phyloP scores from a whole-genome alignment of 2,329 filamentous ascomycete species.

The Apiospora sp. region DNA sequence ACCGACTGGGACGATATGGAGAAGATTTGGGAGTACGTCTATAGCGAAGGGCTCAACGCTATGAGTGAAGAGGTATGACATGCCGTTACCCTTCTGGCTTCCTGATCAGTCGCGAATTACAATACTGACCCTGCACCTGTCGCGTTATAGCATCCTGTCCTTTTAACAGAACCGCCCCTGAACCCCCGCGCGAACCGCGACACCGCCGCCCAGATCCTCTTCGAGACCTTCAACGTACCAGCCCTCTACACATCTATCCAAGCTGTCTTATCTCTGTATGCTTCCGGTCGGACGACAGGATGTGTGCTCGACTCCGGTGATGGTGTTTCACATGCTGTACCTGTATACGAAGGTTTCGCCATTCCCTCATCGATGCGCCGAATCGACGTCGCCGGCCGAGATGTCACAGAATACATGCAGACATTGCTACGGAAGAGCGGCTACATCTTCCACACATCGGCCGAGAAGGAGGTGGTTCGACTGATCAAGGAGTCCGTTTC shows the following conservation, averaged over 20 bases:
- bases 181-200: constrained; percentile 97
- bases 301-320: constrained; percentile 96
- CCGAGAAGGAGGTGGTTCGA: constrained; percentile 98
- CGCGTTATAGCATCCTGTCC: constrained; percentile 80
- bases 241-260: constrained; percentile 97
- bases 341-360: constrained; percentile 97
- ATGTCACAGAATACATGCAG: constrained; percentile 96
- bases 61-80: constrained; percentile 87
- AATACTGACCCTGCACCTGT: not conserved
- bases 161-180: constrained; percentile 93
- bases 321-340: constrained; percentile 95
- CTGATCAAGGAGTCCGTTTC: constrained; percentile 95
- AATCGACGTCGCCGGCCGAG: constrained; percentile 94
- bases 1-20: constrained; percentile 99
- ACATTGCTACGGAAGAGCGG: constrained; percentile 89
- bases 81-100: constrained; percentile 19
- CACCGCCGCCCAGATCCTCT: constrained; percentile 94
- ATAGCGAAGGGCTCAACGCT: constrained; percentile 94
- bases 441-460: constrained; percentile 95
- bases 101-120: not conserved
- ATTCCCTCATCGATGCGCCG: constrained; percentile 94
- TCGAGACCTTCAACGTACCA: constrained; percentile 98
- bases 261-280: constrained; percentile 94
- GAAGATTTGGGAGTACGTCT: constrained; percentile 98
- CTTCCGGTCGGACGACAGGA: constrained; percentile 93